Evolutionary conservation across 495 filamentous ascomycete species (phyloP).

Genomic region (Achaetomiella virescens): DNA sequence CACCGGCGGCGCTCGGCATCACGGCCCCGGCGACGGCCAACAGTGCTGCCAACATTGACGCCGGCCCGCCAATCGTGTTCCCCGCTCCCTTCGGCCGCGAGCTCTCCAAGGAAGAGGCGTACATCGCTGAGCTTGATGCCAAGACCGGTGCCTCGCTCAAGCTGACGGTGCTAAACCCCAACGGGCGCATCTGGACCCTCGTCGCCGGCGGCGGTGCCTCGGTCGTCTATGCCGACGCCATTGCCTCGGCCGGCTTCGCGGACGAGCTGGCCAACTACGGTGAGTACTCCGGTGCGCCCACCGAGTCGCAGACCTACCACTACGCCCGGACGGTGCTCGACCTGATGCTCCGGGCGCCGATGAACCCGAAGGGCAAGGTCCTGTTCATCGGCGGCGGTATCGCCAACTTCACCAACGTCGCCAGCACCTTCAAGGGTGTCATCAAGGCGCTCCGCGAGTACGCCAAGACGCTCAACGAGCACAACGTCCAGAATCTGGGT

Average conservation of each 20-base stretch:
- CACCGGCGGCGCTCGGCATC: slow-evolving; percentile 79
- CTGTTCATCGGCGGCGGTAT: slow-evolving; percentile 99
- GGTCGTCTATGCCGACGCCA: slow-evolving; percentile 97
- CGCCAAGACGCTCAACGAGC: slow-evolving; percentile 76
- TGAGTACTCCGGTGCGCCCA: slow-evolving; percentile 98
- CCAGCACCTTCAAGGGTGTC: slow-evolving; percentile 98
- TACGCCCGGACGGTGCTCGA: slow-evolving; percentile 96
- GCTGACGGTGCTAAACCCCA: slow-evolving; percentile 88
- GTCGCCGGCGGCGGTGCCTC: slow-evolving; percentile 99
- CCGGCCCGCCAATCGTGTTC: slow-evolving; percentile 97
- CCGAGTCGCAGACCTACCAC: slow-evolving; percentile 96
- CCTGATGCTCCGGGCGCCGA: slow-evolving; percentile 91
- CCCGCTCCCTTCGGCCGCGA: slow-evolving; percentile 98
- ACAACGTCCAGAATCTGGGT: slow-evolving; percentile 99
- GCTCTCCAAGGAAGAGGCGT: slow-evolving; percentile 95
- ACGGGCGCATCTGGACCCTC: slow-evolving; percentile 92
- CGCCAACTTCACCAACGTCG: slow-evolving; percentile 99
- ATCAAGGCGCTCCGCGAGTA: slow-evolving; percentile 95
- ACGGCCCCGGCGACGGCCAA: slow-evolving; percentile 49
- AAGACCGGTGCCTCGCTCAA: slow-evolving; percentile 99
- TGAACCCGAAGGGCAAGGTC: slow-evolving; percentile 85
- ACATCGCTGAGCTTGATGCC: slow-evolving; percentile 96
- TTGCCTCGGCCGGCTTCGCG: slow-evolving; percentile 92
- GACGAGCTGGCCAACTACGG: slow-evolving; percentile 98
- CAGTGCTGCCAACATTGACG: slow-evolving; percentile 86